A percentile compares a stretch with the other conserved stretches of the same genome.
These are phyloP conservation scores for Fonsecaea multimorphosa DNA, from an alignment of 2,329 filamentous ascomycete genomes.

Conservation along the genomic window DNA sequence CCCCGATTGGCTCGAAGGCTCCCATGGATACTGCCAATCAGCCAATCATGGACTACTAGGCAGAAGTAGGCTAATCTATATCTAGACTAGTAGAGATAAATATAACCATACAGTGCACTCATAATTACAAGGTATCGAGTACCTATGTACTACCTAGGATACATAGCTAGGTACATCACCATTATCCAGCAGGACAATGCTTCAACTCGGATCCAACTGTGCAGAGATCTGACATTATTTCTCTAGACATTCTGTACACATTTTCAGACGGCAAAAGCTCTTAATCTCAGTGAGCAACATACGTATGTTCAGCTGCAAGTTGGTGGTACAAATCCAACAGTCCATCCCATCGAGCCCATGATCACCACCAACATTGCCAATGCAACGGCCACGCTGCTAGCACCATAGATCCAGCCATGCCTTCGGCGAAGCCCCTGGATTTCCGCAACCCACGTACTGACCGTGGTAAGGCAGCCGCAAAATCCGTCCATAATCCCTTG, in stretches of 20 bases:
- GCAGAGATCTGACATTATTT: background rate
- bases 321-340: constrained; percentile 56
- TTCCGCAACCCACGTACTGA: constrained; percentile 69
- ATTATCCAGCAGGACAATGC: background rate
- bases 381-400: constrained; percentile 63
- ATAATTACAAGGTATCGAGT: too few species aligned
- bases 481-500: constrained; percentile 69
- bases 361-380: constrained; percentile 68
- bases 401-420: constrained; percentile 62
- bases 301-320: constrained; percentile 26
- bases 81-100: background rate
- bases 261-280: background rate
- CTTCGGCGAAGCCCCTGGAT: constrained; percentile 57
- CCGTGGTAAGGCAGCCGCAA: constrained; percentile 68
- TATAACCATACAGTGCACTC: background rate
- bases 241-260: background rate
- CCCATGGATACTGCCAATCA: background rate
- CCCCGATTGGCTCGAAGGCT: background rate
- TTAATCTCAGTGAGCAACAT: background rate
- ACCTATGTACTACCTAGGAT: too few species aligned
- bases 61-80: background rate
- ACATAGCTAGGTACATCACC: too few species aligned
- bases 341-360: constrained; percentile 79
- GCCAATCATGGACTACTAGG: background rate
- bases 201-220: background rate